Base-by-base conservation (phyloP, 805 yeast genomes). In the Candida oleophila region DNA sequence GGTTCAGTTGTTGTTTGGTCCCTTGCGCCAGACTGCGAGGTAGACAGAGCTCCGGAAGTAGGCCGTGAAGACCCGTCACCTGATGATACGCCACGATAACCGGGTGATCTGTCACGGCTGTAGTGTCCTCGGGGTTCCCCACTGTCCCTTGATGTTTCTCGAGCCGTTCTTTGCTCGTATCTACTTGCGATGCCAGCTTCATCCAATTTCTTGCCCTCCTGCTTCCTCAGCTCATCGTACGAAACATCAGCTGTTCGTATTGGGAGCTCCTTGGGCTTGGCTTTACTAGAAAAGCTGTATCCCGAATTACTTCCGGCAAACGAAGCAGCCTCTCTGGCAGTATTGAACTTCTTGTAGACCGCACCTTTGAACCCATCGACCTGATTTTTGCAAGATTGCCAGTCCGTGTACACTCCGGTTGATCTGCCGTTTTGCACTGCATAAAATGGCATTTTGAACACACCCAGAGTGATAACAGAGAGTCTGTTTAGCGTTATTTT, bases 351-450 rank as follows among this genome's bases (percentile, higher is more conserved):
- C 61, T 83, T 85, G 64, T 59, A 83, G 12, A 59, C 55, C 4
- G 89, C 85, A 2, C 81, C 80, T 3, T 75, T 48, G 53, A 61
- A 83, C 0, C 91, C 89, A 4, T 56, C 52, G 0, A 83, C 86
- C 39, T 80, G 78, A 0, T 53, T 51, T 44, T 74, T 67, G 47
- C 85, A 81, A 3, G 74, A 80, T 1, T 60, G 58, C 96, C 96
- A 89, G 16, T 62, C 61, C 5, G 46, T 53, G 62, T 66, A 89
- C 1, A 89, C 69, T 0, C 96, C 96, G 0, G 57, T 49, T 3
- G 47, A 47, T 16, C 51, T 46, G 18, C 76, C 76, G 20, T 53
- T 59, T 14, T 72, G 73, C 11, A 71, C 74, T 0, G 76, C 76
- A 45, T 71, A 71, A 45, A 49, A 66, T 11, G 59, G 54, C 64